These are phyloP conservation scores for Aphanomyces cochlioides DNA, from an alignment of 352 stramenopile species.

Conservation along the genomic window DNA sequence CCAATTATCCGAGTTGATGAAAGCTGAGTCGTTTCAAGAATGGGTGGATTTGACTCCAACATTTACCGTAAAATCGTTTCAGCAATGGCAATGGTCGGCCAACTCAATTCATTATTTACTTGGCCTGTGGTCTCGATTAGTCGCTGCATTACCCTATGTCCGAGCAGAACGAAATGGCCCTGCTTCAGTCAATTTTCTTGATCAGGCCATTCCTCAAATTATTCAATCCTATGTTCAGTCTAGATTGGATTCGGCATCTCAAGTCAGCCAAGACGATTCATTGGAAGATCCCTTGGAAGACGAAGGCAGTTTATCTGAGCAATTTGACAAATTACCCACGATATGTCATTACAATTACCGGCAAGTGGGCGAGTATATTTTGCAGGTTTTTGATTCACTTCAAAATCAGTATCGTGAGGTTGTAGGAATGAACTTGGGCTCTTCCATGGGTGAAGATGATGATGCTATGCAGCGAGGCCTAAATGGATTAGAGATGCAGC, in stretches of 20 bases:
- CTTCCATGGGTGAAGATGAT: constrained; percentile 45
- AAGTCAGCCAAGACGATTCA: constrained; percentile 89
- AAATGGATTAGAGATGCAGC: constrained; percentile 89
- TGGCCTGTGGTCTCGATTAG: constrained; percentile 93
- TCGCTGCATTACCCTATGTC: constrained; percentile 96
- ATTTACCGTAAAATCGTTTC: constrained; percentile 96
- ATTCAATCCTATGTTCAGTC: constrained; percentile 96
- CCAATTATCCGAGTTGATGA: constrained; percentile 96
- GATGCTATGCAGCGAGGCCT: constrained; percentile 50
- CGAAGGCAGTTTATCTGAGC: constrained; percentile 94
- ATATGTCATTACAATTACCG: constrained; percentile 97
- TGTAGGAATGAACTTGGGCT: constrained; percentile 68
- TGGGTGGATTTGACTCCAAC: constrained; percentile 95
- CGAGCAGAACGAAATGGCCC: constrained; percentile 64
- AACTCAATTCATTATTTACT: constrained; percentile 97
- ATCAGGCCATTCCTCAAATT: constrained; percentile 76
- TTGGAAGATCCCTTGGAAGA: constrained; percentile 96
- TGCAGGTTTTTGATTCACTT: constrained; percentile 93
- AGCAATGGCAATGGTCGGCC: constrained; percentile 93
- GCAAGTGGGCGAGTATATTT: constrained; percentile 88
- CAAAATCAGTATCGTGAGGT: constrained; percentile 91
- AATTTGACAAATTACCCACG: constrained; percentile 95
- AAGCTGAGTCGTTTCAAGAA: constrained; percentile 94
- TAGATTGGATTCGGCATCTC: constrained; percentile 92
- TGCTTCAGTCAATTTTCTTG: constrained; percentile 58